phyloP scores from a whole-genome alignment of 2,329 filamentous ascomycete species.

The Penicillium griseofulvum region DNA sequence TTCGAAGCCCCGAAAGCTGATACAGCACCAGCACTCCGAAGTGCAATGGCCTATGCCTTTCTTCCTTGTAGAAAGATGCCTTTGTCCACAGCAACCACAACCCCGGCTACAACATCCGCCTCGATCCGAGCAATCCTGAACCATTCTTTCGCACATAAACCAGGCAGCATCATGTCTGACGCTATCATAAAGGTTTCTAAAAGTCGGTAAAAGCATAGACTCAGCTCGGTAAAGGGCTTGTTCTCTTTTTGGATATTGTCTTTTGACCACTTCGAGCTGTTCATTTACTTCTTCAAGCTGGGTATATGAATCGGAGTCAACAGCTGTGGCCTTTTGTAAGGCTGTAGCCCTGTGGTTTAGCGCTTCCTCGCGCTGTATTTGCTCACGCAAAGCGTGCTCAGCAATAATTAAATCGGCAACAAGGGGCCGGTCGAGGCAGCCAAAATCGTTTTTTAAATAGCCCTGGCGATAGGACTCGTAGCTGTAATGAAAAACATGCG shows the following conservation, averaged over 20 bases:
- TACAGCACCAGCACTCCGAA: constrained; percentile 9
- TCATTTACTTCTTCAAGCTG: neutral
- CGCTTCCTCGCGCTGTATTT: neutral
- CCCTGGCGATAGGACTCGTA: too few species aligned
- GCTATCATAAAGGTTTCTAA: too few species aligned
- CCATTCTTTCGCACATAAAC: constrained; percentile 10
- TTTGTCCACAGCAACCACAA: constrained; percentile 10
- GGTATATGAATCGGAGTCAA: neutral
- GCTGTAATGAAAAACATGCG: too few species aligned
- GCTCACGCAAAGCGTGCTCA: neutral
- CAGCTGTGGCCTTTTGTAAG: neutral
- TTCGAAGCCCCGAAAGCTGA: constrained; percentile 1
- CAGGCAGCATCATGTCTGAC: too few species aligned
- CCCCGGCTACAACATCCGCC: constrained; percentile 12
- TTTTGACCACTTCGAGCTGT: neutral
- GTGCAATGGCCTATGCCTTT: constrained; percentile 14
- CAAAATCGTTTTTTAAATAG: neutral
- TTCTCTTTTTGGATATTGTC: neutral
- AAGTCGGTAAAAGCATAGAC: too few species aligned
- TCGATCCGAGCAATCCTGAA: constrained; percentile 7
- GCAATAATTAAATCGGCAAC: neutral
- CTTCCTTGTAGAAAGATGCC: neutral
- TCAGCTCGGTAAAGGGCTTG: too few species aligned
- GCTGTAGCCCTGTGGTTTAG: neutral
- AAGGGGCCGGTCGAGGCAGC: neutral